Percentiles rank a stretch among this genome's conserved stretches.
These are phyloP conservation scores for Triadica sebifera DNA, from an alignment of 345 rosid species.

Conservation along the genomic window DNA sequence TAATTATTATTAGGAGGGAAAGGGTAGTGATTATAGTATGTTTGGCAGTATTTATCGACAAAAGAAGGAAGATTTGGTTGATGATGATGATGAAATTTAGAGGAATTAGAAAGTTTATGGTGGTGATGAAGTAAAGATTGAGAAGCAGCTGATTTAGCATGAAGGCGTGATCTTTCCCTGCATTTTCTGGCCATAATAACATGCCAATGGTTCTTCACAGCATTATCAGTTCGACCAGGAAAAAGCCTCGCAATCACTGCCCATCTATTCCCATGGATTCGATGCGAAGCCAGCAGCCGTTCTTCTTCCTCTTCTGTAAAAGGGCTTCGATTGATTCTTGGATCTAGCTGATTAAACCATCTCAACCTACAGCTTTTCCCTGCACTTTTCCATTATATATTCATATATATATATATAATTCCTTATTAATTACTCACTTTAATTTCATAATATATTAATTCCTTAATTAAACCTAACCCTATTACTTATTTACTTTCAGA, in stretches of 20 bases:
- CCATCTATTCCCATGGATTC: slow-evolving; percentile 92
- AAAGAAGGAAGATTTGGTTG: neutral
- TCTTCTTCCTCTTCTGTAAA: slow-evolving; percentile 94
- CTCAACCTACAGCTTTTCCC: slow-evolving; percentile 96
- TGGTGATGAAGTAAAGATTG: neutral
- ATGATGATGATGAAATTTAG: neutral
- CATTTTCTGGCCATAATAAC: slow-evolving; percentile 82
- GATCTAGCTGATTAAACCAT: slow-evolving; percentile 95
- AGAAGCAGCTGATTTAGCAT: slow-evolving; percentile 15
- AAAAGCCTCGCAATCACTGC: slow-evolving; percentile 76
- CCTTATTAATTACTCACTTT: too few relatives aligned
- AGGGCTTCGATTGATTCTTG: slow-evolving; percentile 79
- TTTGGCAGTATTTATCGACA: neutral
- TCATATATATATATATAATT: too few relatives aligned
- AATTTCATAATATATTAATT: too few relatives aligned
- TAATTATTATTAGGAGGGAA: neutral
- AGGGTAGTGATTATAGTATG: neutral
- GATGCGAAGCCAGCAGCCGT: slow-evolving; percentile 65
- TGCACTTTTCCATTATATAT: slow-evolving; percentile 21
- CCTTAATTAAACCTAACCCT: too few relatives aligned
- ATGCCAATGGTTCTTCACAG: slow-evolving; percentile 97
- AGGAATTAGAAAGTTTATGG: neutral
- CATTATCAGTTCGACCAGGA: slow-evolving; percentile 93
- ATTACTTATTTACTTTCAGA: too few relatives aligned
- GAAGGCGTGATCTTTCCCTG: slow-evolving; percentile 36